These are phyloP conservation scores for Saccharomyces pastorianus DNA, from an alignment of 1,139 yeast genomes.

Conservation along the genomic window DNA sequence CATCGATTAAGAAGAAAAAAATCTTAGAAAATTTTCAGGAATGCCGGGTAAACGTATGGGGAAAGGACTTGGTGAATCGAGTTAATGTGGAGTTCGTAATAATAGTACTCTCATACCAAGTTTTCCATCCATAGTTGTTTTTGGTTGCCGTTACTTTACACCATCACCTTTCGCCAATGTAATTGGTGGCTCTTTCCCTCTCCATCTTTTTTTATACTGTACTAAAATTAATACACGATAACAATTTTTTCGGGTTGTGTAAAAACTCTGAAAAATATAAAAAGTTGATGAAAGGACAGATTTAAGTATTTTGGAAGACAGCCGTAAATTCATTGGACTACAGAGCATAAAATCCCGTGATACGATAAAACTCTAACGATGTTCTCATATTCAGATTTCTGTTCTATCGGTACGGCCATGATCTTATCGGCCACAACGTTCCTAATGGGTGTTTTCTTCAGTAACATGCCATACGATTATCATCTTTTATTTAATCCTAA, in stretches of 20 bases:
- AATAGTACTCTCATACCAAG: neutral
- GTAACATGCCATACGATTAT: slow-evolving; percentile 77
- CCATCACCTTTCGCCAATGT: neutral
- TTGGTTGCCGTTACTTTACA: neutral
- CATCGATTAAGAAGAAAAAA: neutral
- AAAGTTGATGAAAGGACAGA: neutral
- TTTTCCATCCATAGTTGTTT: neutral
- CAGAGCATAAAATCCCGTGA: neutral
- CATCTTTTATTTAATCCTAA: slow-evolving; percentile 59
- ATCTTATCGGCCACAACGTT: slow-evolving; percentile 48
- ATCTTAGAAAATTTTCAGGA: neutral
- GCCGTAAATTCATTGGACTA: neutral
- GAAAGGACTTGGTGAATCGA: no score
- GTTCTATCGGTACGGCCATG: slow-evolving; percentile 27
- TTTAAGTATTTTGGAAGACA: neutral
- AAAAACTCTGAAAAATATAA: neutral
- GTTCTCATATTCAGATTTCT: slow-evolving; percentile 16
- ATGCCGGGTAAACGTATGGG: neutral
- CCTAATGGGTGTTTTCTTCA: slow-evolving; percentile 68
- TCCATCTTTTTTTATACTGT: neutral
- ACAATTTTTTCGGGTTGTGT: neutral
- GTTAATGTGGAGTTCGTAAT: neutral
- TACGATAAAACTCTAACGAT: neutral
- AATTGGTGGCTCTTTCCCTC: neutral
- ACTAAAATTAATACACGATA: neutral